Percentiles rank a stretch among this genome's conserved stretches.
phyloP scores from a whole-genome alignment of 2,329 filamentous ascomycete species.

The Phoma herbarum region DNA sequence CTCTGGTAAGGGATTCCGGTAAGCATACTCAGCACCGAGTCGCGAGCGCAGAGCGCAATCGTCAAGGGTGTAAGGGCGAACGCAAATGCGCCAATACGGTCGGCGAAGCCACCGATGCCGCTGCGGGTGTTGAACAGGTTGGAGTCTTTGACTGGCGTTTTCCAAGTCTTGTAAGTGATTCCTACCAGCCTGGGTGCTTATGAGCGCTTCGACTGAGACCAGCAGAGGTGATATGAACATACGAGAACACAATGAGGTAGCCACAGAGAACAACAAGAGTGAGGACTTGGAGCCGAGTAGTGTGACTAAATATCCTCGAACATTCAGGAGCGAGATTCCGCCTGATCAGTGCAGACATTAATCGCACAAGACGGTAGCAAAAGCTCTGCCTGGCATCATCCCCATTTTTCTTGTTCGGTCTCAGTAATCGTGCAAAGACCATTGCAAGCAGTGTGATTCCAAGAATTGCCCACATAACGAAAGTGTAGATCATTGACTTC shows the following conservation, averaged over 20 bases:
- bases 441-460: constrained; percentile 55
- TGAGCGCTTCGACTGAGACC: constrained; percentile 5
- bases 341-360: constrained; percentile 53
- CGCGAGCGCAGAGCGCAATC: constrained; percentile 69
- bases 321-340: constrained; percentile 68
- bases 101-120: constrained; percentile 70
- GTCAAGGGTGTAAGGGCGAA: constrained; percentile 76
- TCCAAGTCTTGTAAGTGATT: constrained; percentile 72
- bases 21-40: constrained; percentile 71
- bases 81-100: constrained; percentile 72
- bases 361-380: constrained; percentile 32
- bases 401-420: constrained; percentile 22
- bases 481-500: constrained; percentile 62
- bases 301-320: constrained; percentile 67
- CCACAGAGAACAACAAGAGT: constrained; percentile 64
- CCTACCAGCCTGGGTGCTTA: constrained; percentile 61
- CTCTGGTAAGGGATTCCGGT: constrained; percentile 75
- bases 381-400: constrained; percentile 27
- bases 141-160: constrained; percentile 69
- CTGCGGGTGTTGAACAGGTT: constrained; percentile 68
- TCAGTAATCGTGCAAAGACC: constrained; percentile 39
- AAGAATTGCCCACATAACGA: constrained; percentile 63
- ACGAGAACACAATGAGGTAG: constrained; percentile 73
- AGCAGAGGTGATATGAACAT: neutral
- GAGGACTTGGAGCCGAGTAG: constrained; percentile 72